Base-by-base conservation (phyloP, 2,329 filamentous ascomycete species). In the Corniculantispora saksenae region DNA sequence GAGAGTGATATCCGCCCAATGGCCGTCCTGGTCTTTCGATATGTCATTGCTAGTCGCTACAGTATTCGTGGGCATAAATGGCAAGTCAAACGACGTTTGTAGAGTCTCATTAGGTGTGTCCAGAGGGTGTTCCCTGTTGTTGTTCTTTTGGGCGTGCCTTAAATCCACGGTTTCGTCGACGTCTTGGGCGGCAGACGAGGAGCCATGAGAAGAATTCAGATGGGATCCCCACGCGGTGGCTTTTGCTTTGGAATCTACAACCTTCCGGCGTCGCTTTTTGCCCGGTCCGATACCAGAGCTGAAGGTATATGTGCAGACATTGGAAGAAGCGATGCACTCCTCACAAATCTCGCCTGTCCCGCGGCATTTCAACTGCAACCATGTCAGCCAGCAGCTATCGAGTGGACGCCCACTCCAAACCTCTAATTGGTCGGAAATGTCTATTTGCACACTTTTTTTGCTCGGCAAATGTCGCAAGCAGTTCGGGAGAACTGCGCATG, bases 391-490 rank as follows among this genome's bases (percentile, higher is more conserved):
- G 25, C 21, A 27, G 23, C 29, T 19, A 43, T 51, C 21, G 12
- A 13, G 15, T 3, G 13, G 56, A 19, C 9, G n/a, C 15, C 53
- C 15, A 12, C n/a, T 23, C 3, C 35, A 38, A 54, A n/a, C n/a
- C n/a, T n/a, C n/a, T n/a, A n/a, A n/a, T n/a, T n/a, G n/a, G n/a
- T n/a, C n/a, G n/a, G n/a, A n/a, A n/a, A n/a, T n/a, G n/a, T n/a
- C n/a, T 23, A 32, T 9, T 43, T 13, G 25, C 56, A 40, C 17
- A 59, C 61, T 51, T 63, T 50, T 48, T 40, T 47, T 3, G 61
- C 61, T 5, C 61, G 61, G 40, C 61, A 63, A n/a, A 63, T 9
- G 23, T 63, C 61, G 51, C 61, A 63, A 19, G 61, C 61, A 10
- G 61, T 63, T 40, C 51, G 61, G 8, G 61, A 55, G 25, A 55